phyloP scores from a whole-genome alignment of 1,284 basidiomycete genomes.

The Microbotryomycetes sp. region DNA sequence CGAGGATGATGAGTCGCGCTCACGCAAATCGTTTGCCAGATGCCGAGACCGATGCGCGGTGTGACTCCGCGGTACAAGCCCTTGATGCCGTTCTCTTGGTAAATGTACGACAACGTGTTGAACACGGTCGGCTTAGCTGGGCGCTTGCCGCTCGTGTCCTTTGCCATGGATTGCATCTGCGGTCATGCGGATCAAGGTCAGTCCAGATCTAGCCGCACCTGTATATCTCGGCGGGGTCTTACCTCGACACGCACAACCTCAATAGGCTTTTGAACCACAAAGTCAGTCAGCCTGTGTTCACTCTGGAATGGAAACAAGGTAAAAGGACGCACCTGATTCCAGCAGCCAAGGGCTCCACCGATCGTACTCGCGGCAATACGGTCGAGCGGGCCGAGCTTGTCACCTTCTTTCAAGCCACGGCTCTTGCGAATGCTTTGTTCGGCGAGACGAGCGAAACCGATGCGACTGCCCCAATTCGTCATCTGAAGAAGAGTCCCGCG shows the following conservation, averaged over 20 bases:
- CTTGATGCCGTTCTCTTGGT: conserved; percentile 92
- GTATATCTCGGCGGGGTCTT: too few species aligned
- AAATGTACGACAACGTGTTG: conserved; percentile 82
- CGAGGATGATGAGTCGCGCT: background rate
- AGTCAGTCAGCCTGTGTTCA: background rate
- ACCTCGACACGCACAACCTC: conserved; percentile 92
- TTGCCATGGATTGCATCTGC: conserved; percentile 97
- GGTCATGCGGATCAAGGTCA: conserved; percentile 32
- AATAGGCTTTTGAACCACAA: conserved; percentile 53
- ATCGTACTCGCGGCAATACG: conserved; percentile 85
- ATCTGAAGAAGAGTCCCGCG: conserved; percentile 64
- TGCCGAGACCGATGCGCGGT: conserved; percentile 88
- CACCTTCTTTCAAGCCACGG: conserved; percentile 63
- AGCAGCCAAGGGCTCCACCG: conserved; percentile 92
- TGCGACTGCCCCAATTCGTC: conserved; percentile 94
- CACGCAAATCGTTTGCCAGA: conserved; percentile 71
- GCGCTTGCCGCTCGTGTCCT: conserved; percentile 60
- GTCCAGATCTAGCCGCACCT: too few species aligned
- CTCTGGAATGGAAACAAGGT: background rate
- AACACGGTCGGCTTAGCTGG: conserved; percentile 82
- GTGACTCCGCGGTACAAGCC: conserved; percentile 96
- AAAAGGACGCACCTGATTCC: conserved; percentile 64
- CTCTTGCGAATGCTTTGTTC: conserved; percentile 71
- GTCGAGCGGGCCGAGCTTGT: conserved; percentile 69
- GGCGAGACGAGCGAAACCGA: conserved; percentile 93